Evolutionary conservation across 495 filamentous ascomycete genomes (phyloP).

Genomic region (Pseudomonodictys pantanalensis): DNA sequence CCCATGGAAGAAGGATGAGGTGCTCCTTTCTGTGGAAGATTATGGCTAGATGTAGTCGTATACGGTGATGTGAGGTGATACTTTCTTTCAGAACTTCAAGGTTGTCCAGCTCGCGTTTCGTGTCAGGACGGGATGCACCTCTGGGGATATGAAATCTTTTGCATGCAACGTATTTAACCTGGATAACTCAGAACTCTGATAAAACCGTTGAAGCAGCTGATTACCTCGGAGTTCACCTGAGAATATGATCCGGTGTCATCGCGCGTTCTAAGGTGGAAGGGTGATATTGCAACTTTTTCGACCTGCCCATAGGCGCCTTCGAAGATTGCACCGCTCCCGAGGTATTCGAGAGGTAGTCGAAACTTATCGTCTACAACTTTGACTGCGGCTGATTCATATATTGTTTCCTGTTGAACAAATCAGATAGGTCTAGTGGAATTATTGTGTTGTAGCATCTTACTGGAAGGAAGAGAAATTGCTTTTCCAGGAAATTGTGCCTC

Average conservation of each 20-base stretch:
- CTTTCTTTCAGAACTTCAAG: slow-evolving; percentile 10
- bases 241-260: neutral
- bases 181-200: too few relatives aligned
- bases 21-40: slow-evolving; percentile 5
- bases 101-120: neutral
- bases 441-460: neutral
- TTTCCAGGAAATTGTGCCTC: neutral
- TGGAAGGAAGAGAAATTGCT: slow-evolving; percentile 1
- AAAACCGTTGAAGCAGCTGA: neutral
- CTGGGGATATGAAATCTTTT: neutral
- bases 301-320: slow-evolving; percentile 6
- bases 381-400: neutral
- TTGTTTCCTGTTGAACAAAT: neutral
- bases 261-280: neutral
- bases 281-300: slow-evolving; percentile 9
- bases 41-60: slow-evolving; percentile 4
- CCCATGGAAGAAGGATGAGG: slow-evolving; percentile 6
- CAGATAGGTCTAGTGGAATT: neutral
- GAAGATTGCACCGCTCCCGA: neutral
- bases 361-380: neutral
- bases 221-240: neutral
- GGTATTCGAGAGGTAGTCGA: slow-evolving; percentile 5
- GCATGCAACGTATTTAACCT: slow-evolving; percentile 9
- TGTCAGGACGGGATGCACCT: neutral
- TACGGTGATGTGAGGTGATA: slow-evolving; percentile 1